Conservation (phyloP, 1,284 basidiomycete genomes). For the Kalmanozyma brasiliensis region DNA sequence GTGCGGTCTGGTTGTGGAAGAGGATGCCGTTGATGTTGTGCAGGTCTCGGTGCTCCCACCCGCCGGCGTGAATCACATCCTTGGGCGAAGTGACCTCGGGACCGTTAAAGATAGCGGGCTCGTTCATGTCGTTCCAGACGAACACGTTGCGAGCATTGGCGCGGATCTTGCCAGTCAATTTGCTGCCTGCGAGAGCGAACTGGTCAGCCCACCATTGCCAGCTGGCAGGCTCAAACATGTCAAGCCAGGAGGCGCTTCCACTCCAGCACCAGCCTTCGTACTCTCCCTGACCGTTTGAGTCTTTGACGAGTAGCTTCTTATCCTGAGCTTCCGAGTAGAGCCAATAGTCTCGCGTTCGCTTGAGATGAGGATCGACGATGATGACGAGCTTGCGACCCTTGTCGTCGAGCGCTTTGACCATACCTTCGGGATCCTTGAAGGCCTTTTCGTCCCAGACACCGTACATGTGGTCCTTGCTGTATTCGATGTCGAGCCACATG, state of each 20-base stretch:
- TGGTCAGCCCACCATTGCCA: constrained; percentile 85
- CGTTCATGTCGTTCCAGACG: constrained; percentile 99
- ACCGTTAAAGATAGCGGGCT: constrained; percentile 97
- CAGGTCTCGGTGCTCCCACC: constrained; percentile 97
- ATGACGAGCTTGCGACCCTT: constrained; percentile 95
- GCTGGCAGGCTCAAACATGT: constrained; percentile 90
- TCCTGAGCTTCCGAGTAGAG: constrained; percentile 87
- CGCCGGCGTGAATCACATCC: constrained; percentile 88
- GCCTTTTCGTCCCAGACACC: constrained; percentile 93
- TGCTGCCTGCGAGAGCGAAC: constrained; percentile 45
- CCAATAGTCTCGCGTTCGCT: constrained; percentile 82
- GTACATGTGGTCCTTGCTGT: constrained; percentile 89
- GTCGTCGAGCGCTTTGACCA: constrained; percentile 88
- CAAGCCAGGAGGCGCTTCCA: constrained; percentile 93
- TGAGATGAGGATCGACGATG: constrained; percentile 96
- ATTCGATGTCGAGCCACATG: constrained; percentile 97
- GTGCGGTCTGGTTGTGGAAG: constrained; percentile 81
- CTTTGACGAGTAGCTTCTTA: constrained; percentile 82
- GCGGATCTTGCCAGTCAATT: constrained; percentile 46
- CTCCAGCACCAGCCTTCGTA: constrained; percentile 99
- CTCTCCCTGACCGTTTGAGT: constrained; percentile 78
- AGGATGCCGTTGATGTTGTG: constrained; percentile 81
- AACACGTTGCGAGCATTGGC: constrained; percentile 74
- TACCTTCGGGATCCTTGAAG: constrained; percentile 92
- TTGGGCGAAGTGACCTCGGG: constrained; percentile 98